These are phyloP conservation scores for Plectranthus barbatus DNA, from an alignment of 257 asterid genomes.

Conservation along the genomic window DNA sequence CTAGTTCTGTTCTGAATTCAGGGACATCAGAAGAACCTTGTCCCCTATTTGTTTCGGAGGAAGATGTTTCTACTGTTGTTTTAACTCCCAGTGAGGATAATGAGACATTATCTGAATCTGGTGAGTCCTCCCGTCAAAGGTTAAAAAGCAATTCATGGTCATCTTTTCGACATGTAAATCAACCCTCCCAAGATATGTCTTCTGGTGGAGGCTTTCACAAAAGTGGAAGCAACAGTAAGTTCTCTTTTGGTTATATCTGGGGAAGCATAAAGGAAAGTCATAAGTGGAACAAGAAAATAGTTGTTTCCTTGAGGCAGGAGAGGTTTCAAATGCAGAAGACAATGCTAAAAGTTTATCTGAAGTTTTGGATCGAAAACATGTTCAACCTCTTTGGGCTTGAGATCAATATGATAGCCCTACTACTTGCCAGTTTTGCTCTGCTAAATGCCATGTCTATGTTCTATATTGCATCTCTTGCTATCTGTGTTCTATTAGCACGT, in stretches of 20 bases:
- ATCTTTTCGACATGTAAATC: slow-evolving; percentile 23
- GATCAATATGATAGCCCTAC: slow-evolving; percentile 82
- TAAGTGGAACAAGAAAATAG: slow-evolving; percentile 74
- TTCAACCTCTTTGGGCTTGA: slow-evolving; percentile 96
- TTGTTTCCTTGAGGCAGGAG: slow-evolving; percentile 70
- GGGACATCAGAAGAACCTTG: slow-evolving; percentile 83
- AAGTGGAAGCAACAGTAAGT: slow-evolving; percentile 31
- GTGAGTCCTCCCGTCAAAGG: slow-evolving; percentile 34
- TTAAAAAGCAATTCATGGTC: slow-evolving; percentile 51
- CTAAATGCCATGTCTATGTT: slow-evolving; percentile 76
- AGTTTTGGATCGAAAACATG: slow-evolving; percentile 95
- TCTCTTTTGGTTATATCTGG: slow-evolving; percentile 64
- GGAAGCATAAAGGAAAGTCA: slow-evolving; percentile 86
- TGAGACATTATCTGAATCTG: slow-evolving; percentile 30
- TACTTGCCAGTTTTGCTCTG: slow-evolving; percentile 89
- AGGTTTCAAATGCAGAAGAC: slow-evolving; percentile 84
- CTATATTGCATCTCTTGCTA: slow-evolving; percentile 71
- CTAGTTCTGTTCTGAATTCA: slow-evolving; percentile 38
- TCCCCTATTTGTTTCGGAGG: slow-evolving; percentile 73
- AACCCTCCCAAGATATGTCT: too few relatives aligned
- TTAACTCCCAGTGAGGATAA: slow-evolving; percentile 37
- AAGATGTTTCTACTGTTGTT: slow-evolving; percentile 39
- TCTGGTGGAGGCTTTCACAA: too few relatives aligned
- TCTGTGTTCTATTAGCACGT: slow-evolving; percentile 77
- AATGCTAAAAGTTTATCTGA: slow-evolving; percentile 75